Conservation (phyloP, 139 green algal genomes). For the Eudorina sp. region DNA sequence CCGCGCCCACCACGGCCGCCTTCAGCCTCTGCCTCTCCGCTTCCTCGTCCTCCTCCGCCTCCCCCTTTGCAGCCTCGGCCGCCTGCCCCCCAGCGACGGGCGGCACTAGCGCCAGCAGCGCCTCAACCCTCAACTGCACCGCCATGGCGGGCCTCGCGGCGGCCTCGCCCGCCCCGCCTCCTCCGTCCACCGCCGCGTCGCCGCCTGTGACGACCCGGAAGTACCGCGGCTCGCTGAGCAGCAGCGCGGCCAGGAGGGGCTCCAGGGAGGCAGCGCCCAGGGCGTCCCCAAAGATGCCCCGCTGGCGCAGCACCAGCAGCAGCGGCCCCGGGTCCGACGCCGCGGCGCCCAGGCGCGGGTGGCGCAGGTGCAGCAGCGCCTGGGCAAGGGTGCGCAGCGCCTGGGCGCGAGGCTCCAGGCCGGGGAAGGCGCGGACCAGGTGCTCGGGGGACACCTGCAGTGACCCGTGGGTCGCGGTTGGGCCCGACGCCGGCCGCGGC, state of each 20-base stretch:
- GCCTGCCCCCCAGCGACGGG: background rate
- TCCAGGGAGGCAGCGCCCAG: background rate
- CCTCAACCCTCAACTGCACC: constrained; percentile 2
- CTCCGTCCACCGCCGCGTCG: too few relatives aligned
- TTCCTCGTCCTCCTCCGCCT: background rate
- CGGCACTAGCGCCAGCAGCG: constrained; percentile 27
- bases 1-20: background rate
- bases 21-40: background rate
- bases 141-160: background rate
- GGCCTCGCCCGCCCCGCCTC: background rate
- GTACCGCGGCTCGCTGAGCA: constrained; percentile 36
- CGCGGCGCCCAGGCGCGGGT: constrained; percentile 28
- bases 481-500: too few relatives aligned
- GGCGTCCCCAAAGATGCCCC: constrained; percentile 22
- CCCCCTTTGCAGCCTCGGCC: too few relatives aligned
- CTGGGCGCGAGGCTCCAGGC: constrained; percentile 22
- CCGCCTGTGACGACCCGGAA: constrained; percentile 29
- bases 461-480: too few relatives aligned
- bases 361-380: constrained; percentile 36
- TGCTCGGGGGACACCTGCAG: constrained; percentile 16
- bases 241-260: background rate
- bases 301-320: constrained; percentile 36
- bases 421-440: constrained; percentile 42
- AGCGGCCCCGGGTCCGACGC: constrained; percentile 22
- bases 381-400: constrained; percentile 35